Base-by-base conservation (phyloP, 805 yeast species). In the Saturnispora besseyi region DNA sequence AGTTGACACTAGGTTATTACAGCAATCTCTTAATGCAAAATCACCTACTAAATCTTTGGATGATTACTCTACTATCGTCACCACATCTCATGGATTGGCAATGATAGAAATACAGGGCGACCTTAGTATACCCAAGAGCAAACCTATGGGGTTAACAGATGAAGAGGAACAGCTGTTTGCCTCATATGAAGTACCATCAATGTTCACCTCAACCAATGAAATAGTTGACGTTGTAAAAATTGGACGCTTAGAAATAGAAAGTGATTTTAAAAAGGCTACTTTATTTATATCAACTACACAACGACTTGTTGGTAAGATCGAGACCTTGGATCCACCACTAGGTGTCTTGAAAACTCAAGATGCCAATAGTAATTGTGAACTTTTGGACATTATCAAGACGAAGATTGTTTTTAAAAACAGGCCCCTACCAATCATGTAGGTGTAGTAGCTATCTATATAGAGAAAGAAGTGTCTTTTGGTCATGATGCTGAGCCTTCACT, bases 31-130 rank as follows among this genome's bases (percentile, higher is more conserved):
- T 15, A 26, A 33, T n/a, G 30, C 42, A 24, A 10, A 24, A 26
- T 11, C 18, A 5, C 15, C 15, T 5, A 13, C 4, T 6, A 38
- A 24, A 38, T 38, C 42, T 4, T n/a, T 38, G n/a, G 45, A 40
- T n/a, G n/a, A 29, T 13, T 42, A 37, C n/a, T 37, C 50, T 12
- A 24, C 45, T 18, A n/a, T 41, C 8, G 30, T 47, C 5, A 26
- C 30, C 13, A 80, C 90, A 0, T 74, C 81, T 1, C 64, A 68
- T 41, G 93, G 91, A 1, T 72, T 79, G 41, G 72, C 77, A 2
- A 57, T 84, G 15, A 53, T 84, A 18, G 93, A 84, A 61, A 83
- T 84, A 18, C 93, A 84, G 59, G 93, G 93, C 9, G 87, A 81
- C 33, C 62, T 84, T 37, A 77, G 78, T 50, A 59, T 81, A 3